Evolutionary conservation across 1,284 basidiomycete species (phyloP), one percentile per base, ranked within the genome.

Genomic region (Moniliella sp.): DNA sequence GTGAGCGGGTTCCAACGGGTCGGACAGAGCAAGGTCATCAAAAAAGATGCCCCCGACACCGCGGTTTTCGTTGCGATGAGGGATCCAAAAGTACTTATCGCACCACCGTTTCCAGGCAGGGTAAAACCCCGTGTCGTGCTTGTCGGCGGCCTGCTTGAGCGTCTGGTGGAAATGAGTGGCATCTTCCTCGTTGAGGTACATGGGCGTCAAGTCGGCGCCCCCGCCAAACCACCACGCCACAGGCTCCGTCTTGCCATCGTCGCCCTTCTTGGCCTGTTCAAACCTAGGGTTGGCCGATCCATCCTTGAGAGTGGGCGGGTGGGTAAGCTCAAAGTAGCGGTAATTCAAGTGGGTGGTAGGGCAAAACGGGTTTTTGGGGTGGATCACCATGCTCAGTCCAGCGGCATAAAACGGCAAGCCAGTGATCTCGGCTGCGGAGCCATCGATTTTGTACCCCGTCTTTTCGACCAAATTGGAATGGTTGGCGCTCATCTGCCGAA

Each of bases 181-280:
- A 58, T 97, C 88, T 39, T 78, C 76, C 40, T 75, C 73, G 63
- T 76, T 83, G 7, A 97, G 69, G 62, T 93, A 94, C 9, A 76
- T 76, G 1, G 88, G 88, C 0, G 91, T 99, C 29, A 97, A 69
- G 61, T 97, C 88, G 3, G 75, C 74, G 12, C 88, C 88, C 21
- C 88, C 88, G 27, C 88, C 88, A 53, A 94, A 97, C 91, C 88
- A 99, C 84, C 86, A 94, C 5, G 82, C 77, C 23, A 83, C 62
- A 9, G 59, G 50, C 33, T 52, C 45, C 13, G 41, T 27, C 3
- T 5, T n/a, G 14, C 29, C 29, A 29, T 19, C 10, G 18, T 15
- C 30, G 12, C n/a, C 5, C 19, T 13, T 18, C 17, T 33, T 27
- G 8, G 31, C 25, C 12, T 43, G 36, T 14, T 42, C 31, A 33